A percentile compares a stretch with the other conserved stretches of the same genome.
These are phyloP conservation scores for Limonium bicolor DNA, from an alignment of 148 eudicot species.

Conservation along the genomic window DNA sequence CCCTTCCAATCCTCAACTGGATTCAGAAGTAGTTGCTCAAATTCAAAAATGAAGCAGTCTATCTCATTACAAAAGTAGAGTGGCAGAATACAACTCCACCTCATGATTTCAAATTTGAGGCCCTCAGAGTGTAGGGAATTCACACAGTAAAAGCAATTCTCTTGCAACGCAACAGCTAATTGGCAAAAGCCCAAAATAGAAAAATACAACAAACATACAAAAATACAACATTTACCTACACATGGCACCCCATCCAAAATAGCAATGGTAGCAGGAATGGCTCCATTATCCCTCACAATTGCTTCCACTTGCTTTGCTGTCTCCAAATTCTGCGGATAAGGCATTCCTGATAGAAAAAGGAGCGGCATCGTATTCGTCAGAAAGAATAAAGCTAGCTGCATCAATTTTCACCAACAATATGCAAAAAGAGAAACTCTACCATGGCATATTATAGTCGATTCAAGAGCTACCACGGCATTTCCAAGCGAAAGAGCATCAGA, in stretches of 20 bases:
- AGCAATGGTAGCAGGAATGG: slow-evolving; percentile 88
- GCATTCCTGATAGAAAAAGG: slow-evolving; percentile 82
- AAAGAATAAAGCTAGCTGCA: neutral
- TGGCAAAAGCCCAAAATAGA: no score
- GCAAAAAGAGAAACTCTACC: slow-evolving; percentile 26
- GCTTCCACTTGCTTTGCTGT: slow-evolving; percentile 88
- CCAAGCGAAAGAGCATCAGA: slow-evolving; percentile 63
- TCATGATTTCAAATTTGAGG: no score
- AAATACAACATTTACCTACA: slow-evolving; percentile 53
- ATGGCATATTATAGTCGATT: slow-evolving; percentile 89
- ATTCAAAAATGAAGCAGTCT: no score
- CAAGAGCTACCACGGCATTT: slow-evolving; percentile 76
- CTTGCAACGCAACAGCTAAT: no score
- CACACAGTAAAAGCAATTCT: no score
- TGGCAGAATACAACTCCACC: no score
- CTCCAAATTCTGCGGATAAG: slow-evolving; percentile 82
- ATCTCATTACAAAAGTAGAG: no score
- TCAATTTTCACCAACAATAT: neutral
- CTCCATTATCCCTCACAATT: slow-evolving; percentile 72
- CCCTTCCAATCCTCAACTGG: no score
- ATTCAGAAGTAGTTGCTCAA: no score
- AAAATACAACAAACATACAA: no score
- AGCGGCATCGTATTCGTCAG: no score
- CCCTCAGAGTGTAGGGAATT: no score
- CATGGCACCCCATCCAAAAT: slow-evolving; percentile 84